Evolutionary conservation across 306 rosid species (phyloP), one percentile per base, ranked within the genome.

Genomic region (Lathyrus tuberosus): DNA sequence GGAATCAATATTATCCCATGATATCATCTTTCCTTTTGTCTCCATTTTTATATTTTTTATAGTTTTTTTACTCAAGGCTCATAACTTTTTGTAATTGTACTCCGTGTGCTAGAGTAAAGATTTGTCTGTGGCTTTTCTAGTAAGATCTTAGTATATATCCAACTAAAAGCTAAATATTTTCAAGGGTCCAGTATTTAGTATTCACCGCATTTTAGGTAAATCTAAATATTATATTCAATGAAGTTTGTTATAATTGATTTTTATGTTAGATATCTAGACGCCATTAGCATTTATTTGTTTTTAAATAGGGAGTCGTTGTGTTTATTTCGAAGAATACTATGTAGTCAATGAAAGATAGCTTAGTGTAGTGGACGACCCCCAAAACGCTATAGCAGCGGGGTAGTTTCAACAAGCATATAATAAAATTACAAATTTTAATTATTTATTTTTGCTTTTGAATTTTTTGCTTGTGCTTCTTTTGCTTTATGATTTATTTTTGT

Each of bases 361-460:
- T 6, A 33, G 38, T 33, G 8, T 33, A 33, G 38, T 5, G 40
- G 40, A 35, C 10, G 40, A 35, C 40, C 38, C 38, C 40, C 40
- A 35, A 7, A 35, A 35, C 3, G 8, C 40, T 35, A 35, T 35
- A 35, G 8, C 40, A 35, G 40, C 40, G 10, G 9, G 9, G 10
- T 62, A 77, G 62, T 12, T 77, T 43, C 52, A 65, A 44, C 41
- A 1, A 70, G 42, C 44, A 44, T 73, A 51, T 5, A 10, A 46
- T 71, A 63, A 30, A 71, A 20, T 78, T 59, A 59, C 48, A 59
- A 54, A 53, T 48, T 65, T 43, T 15, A 57, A 28, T 14, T 14
- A 2, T 60, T 54, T 9, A n/a, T 18, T 49, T 10, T 59, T 14
- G 8, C 13, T 17, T 11, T n/a, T 52, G 10, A 30, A 3, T 42